These are phyloP conservation scores for Stagonosporopsis chrysanthemi DNA, from an alignment of 2,329 filamentous ascomycete genomes.

Conservation along the genomic window DNA sequence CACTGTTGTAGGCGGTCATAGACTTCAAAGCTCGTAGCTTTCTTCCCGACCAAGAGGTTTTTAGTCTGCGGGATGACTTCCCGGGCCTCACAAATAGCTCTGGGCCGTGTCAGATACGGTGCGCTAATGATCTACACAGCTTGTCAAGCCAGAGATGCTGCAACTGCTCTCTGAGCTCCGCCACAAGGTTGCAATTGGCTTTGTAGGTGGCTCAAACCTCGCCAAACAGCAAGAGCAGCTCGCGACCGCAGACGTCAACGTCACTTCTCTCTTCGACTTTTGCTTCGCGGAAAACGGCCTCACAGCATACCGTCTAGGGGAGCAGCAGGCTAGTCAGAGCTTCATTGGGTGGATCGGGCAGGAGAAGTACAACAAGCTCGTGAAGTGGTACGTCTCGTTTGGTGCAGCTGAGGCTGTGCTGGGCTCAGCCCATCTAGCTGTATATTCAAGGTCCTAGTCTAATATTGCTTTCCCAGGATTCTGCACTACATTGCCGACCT, in stretches of 20 bases:
- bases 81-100: not conserved
- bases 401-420: no score
- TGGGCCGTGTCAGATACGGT: not conserved
- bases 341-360: slow-evolving; percentile 96
- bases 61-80: not conserved
- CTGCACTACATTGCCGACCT: slow-evolving; percentile 86
- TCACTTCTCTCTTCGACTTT: slow-evolving; percentile 92
- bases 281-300: slow-evolving; percentile 98
- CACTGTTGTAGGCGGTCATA: not conserved
- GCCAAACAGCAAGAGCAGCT: slow-evolving; percentile 96
- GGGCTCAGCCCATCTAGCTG: not conserved
- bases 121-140: slow-evolving; percentile 54
- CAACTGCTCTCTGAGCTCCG: slow-evolving; percentile 79
- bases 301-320: slow-evolving; percentile 84
- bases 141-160: slow-evolving; percentile 81
- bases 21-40: not conserved
- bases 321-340: slow-evolving; percentile 76
- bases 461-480: slow-evolving; percentile 49
- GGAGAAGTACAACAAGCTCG: slow-evolving; percentile 79
- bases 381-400: slow-evolving; percentile 58
- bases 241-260: slow-evolving; percentile 69
- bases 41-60: not conserved
- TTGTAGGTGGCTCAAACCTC: slow-evolving; percentile 91
- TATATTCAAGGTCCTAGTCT: slow-evolving; percentile 44
- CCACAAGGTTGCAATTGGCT: slow-evolving; percentile 87